Conservation (phyloP, 192 early-diverging fungal species). For the Umbelopsis ramanniana region DNA sequence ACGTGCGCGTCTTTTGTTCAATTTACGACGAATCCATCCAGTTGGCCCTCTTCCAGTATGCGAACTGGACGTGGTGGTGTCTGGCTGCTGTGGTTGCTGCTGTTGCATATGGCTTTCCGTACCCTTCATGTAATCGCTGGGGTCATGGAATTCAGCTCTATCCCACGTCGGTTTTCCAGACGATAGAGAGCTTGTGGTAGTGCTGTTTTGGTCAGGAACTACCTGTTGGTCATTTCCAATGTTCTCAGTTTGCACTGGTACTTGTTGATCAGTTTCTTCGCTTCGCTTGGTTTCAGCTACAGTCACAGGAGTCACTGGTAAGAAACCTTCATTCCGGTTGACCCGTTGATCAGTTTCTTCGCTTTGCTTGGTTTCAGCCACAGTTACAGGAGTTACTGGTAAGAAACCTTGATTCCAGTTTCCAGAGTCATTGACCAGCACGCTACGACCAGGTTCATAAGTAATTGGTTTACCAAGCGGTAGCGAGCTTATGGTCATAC, state of each 20-base stretch:
- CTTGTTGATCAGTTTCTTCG: no score
- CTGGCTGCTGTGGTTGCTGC: not conserved
- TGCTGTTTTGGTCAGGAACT: not conserved
- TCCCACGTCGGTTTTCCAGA: not conserved
- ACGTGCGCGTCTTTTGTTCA: not conserved
- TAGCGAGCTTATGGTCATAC: no score
- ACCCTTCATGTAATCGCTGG: slow-evolving; percentile 10
- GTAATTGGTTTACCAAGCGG: not conserved
- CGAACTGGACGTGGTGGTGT: not conserved
- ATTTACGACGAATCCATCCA: slow-evolving; percentile 4
- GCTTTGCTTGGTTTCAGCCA: no score
- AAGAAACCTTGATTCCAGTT: not conserved
- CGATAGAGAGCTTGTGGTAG: not conserved
- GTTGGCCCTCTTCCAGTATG: not conserved
- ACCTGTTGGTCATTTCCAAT: not conserved
- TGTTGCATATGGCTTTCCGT: not conserved
- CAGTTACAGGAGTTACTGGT: not conserved
- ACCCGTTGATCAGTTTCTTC: no score
- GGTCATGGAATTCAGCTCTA: slow-evolving; percentile 1
- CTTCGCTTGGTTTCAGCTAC: no score
- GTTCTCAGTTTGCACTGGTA: not conserved
- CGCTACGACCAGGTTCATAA: not conserved
- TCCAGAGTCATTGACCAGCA: not conserved
- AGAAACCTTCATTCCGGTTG: not conserved
- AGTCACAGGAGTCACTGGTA: no score